These are phyloP conservation scores for Boletus huronensis DNA, from an alignment of 768 basidiomycete species.

Conservation along the genomic window DNA sequence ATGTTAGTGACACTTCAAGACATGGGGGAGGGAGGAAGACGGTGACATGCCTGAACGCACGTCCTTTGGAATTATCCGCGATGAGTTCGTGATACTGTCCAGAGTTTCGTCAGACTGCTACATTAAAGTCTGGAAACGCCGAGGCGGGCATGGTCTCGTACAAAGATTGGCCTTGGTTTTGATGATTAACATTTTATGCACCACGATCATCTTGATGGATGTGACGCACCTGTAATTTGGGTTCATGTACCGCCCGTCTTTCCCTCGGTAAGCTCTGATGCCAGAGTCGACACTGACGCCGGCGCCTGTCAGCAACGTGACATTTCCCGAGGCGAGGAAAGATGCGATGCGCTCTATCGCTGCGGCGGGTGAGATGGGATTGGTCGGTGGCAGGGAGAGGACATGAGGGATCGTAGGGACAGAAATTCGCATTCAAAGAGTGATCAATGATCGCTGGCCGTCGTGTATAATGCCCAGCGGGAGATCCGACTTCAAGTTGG, in stretches of 20 bases:
- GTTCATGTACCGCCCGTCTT: constrained; percentile 83
- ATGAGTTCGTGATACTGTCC: constrained; percentile 74
- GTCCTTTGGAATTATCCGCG: constrained; percentile 65
- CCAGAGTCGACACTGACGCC: constrained; percentile 96
- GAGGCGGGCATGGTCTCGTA: constrained; percentile 16
- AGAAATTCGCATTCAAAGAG: constrained; percentile 63
- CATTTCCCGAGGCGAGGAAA: constrained; percentile 70
- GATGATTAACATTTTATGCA: not conserved
- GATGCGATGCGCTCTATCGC: constrained; percentile 58
- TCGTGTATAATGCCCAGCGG: not conserved
- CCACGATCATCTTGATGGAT: too few species aligned
- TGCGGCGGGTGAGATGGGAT: constrained; percentile 41
- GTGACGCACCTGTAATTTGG: constrained; percentile 76
- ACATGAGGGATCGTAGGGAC: constrained; percentile 71
- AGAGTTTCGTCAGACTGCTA: constrained; percentile 9
- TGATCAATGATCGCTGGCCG: too few species aligned
- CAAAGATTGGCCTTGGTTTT: constrained; percentile 53
- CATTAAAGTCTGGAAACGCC: not conserved
- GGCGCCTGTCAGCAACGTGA: constrained; percentile 79
- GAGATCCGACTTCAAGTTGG: not conserved
- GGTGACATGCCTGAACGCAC: constrained; percentile 59
- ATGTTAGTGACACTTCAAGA: constrained; percentile 6
- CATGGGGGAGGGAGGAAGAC: not conserved
- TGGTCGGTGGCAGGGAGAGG: constrained; percentile 37
- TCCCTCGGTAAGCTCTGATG: constrained; percentile 89